Evolutionary conservation across 306 rosid species (phyloP).

Genomic region (Prinsepia uniflora): DNA sequence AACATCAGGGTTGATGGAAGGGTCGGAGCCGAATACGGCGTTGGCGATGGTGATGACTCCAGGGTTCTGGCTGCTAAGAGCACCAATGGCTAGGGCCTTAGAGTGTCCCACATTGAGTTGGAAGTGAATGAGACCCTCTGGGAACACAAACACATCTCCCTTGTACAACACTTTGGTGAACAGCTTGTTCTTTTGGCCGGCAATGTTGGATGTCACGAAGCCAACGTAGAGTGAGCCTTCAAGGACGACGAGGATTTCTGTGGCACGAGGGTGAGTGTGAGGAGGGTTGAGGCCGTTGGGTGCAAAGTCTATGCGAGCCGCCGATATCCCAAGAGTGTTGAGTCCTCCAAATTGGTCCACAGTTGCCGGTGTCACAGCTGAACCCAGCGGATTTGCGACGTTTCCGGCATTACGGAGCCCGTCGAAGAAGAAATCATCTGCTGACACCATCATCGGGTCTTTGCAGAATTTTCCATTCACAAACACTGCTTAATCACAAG

Average conservation of each 20-base stretch:
- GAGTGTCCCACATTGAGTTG: neutral
- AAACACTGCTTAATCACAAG: neutral
- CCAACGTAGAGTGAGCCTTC: conserved; percentile 19
- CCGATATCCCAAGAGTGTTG: conserved; percentile 13
- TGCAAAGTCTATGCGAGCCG: conserved; percentile 2
- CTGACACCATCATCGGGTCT: neutral
- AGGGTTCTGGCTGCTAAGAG: conserved; percentile 1
- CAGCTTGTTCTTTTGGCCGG: neutral
- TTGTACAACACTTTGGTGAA: conserved; percentile 4
- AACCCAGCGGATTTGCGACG: neutral
- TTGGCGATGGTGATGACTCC: conserved; percentile 15
- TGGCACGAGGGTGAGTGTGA: conserved; percentile 7
- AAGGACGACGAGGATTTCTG: neutral
- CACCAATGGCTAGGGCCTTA: neutral
- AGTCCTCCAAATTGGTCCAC: neutral
- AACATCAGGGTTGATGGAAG: conserved; percentile 3
- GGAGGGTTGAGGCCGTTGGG: conserved; percentile 12
- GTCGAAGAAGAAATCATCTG: neutral
- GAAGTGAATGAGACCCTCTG: conserved; percentile 10
- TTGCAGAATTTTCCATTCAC: conserved; percentile 15
- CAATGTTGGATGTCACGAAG: neutral
- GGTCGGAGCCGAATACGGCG: neutral
- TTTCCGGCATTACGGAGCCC: neutral
- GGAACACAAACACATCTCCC: conserved; percentile 13
- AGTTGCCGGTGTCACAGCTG: neutral